Conservation (phyloP, 2,329 filamentous ascomycete genomes). For the Trichoderma polysporum region DNA sequence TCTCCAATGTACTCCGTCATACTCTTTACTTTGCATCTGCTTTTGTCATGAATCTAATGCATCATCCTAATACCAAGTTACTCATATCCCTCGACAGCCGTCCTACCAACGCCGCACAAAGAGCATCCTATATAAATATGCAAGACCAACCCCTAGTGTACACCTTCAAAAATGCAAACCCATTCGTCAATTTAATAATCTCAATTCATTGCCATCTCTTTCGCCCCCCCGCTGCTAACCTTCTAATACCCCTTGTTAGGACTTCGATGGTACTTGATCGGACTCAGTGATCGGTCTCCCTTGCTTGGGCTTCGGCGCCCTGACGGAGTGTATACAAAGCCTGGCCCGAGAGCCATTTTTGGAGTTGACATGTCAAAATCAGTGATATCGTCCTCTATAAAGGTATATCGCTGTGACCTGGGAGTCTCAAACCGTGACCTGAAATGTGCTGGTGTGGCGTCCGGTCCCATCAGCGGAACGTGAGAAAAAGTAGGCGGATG, state of each 20-base stretch:
- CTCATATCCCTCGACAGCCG: neutral
- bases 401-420: slow-evolving; percentile 42
- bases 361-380: slow-evolving; percentile 54
- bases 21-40: neutral
- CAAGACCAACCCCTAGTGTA: slow-evolving; percentile 4
- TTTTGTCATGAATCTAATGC: neutral
- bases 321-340: slow-evolving; percentile 49
- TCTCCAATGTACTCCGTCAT: neutral
- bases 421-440: slow-evolving; percentile 53
- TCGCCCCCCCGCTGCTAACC: neutral
- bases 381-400: slow-evolving; percentile 44
- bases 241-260: slow-evolving; percentile 37
- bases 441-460: slow-evolving; percentile 46
- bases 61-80: neutral
- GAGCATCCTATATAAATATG: neutral
- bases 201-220: neutral
- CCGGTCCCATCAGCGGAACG: slow-evolving; percentile 30
- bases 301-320: slow-evolving; percentile 50
- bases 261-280: slow-evolving; percentile 44
- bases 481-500: slow-evolving; percentile 22
- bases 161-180: neutral
- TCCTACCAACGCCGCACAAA: slow-evolving; percentile 6
- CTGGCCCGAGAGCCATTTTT: slow-evolving; percentile 40
- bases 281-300: slow-evolving; percentile 48
- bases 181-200: neutral